phyloP scores from a whole-genome alignment of 192 early-diverging fungal genomes.

The Backusella psychrophila region DNA sequence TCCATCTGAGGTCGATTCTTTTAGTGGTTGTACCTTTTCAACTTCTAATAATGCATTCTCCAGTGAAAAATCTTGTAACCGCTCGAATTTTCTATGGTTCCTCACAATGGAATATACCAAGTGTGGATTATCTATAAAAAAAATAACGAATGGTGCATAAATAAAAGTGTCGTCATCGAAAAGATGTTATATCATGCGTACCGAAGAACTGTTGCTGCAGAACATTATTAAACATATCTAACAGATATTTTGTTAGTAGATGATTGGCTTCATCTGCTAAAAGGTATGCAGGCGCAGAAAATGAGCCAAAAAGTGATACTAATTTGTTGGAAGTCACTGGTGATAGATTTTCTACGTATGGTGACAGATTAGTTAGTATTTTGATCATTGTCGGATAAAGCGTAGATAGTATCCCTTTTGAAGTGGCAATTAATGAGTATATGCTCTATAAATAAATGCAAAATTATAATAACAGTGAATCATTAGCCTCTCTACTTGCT shows the following conservation, averaged over 20 bases:
- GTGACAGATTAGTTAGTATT: slow-evolving; percentile 77
- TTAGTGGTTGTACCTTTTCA: slow-evolving; percentile 37
- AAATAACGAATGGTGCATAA: not conserved
- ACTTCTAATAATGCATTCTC: slow-evolving; percentile 61
- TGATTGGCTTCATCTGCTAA: slow-evolving; percentile 78
- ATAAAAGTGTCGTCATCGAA: not conserved
- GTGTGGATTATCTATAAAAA: slow-evolving; percentile 63
- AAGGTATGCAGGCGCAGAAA: slow-evolving; percentile 77
- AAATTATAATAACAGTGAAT: not conserved
- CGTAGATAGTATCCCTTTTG: slow-evolving; percentile 56
- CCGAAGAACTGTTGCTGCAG: slow-evolving; percentile 79
- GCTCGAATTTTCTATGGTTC: slow-evolving; percentile 66
- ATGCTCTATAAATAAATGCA: slow-evolving; percentile 49
- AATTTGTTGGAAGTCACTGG: slow-evolving; percentile 70
- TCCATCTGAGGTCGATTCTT: not conserved
- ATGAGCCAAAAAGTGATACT: slow-evolving; percentile 69
- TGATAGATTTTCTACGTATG: slow-evolving; percentile 75
- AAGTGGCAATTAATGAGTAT: slow-evolving; percentile 72
- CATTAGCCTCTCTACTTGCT: not conserved
- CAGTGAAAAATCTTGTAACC: slow-evolving; percentile 64
- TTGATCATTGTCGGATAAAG: slow-evolving; percentile 78
- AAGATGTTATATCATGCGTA: slow-evolving; percentile 24
- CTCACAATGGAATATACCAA: slow-evolving; percentile 79
- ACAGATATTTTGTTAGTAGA: slow-evolving; percentile 63
- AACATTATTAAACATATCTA: slow-evolving; percentile 81